phyloP scores from a whole-genome alignment of 805 yeast genomes.

The Zygosaccharomyces rouxii region DNA sequence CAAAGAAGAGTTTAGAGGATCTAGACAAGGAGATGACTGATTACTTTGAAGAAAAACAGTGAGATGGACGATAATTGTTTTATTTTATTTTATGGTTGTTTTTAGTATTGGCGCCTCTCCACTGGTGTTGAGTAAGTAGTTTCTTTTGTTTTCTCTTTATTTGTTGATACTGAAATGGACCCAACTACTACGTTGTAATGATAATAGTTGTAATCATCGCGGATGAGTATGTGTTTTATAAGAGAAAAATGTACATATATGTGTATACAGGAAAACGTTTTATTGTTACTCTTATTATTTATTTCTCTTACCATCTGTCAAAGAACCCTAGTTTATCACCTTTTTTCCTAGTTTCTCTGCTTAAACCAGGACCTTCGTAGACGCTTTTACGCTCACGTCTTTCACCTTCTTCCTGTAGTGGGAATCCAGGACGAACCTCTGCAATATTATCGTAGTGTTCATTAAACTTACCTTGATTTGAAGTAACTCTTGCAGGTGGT shows the following conservation, averaged over 20 bases:
- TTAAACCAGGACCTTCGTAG: conserved; percentile 64
- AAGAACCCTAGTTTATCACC: conserved; percentile 46
- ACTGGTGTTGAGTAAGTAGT: background rate
- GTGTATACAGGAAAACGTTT: background rate
- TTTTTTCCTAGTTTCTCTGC: conserved; percentile 51
- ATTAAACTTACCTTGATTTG: conserved; percentile 7
- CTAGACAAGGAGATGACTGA: conserved; percentile 98
- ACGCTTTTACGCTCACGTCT: conserved; percentile 48
- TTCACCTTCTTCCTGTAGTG: conserved; percentile 32
- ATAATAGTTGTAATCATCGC: background rate
- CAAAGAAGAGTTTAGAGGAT: conserved; percentile 80
- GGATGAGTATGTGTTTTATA: background rate
- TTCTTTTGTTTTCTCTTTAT: conserved; percentile 9
- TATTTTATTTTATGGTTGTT: background rate
- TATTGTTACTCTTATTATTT: background rate
- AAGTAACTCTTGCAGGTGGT: conserved; percentile 29
- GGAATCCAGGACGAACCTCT: conserved; percentile 52
- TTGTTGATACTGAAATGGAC: background rate
- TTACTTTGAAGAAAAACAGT: conserved; percentile 57
- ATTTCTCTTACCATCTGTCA: conserved; percentile 13
- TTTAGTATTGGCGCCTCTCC: background rate
- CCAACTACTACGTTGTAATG: background rate
- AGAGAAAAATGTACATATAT: background rate
- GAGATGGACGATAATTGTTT: background rate
- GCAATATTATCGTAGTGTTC: conserved; percentile 37